These are phyloP conservation scores for Rheum nobile DNA, from an alignment of 148 eudicot species.

Conservation along the genomic window DNA sequence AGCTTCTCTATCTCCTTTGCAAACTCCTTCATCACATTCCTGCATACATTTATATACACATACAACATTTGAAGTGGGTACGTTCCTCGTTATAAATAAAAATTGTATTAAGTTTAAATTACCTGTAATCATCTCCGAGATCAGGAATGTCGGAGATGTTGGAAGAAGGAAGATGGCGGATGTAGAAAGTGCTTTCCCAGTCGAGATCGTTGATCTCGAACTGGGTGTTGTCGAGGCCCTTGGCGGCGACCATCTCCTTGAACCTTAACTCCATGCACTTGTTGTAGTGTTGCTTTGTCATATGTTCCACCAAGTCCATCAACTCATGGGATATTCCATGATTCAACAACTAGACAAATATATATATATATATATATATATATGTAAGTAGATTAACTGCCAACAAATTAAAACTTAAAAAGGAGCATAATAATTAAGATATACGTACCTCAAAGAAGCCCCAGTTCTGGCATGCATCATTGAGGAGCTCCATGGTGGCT, in stretches of 20 bases:
- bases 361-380: no score
- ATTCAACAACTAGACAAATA: slow-evolving; percentile 30
- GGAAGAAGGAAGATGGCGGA: slow-evolving; percentile 62
- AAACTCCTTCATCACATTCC: slow-evolving; percentile 76
- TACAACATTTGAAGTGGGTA: not conserved
- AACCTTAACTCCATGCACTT: slow-evolving; percentile 56
- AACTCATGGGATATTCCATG: slow-evolving; percentile 42
- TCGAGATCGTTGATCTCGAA: slow-evolving; percentile 57
- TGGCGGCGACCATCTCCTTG: slow-evolving; percentile 66
- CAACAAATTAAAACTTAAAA: not conserved
- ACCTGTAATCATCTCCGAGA: slow-evolving; percentile 61
- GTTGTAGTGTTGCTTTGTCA: slow-evolving; percentile 60
- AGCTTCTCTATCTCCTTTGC: slow-evolving; percentile 54
- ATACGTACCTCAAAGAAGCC: slow-evolving; percentile 53
- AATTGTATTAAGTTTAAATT: not conserved
- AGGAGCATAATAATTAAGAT: not conserved
- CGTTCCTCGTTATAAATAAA: not conserved
- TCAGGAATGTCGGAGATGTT: slow-evolving; percentile 67
- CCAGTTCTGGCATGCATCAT: slow-evolving; percentile 72
- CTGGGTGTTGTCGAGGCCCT: slow-evolving; percentile 55
- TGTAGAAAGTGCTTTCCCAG: slow-evolving; percentile 88
- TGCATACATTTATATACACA: slow-evolving; percentile 8
- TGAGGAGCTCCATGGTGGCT: slow-evolving; percentile 33
- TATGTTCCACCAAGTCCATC: slow-evolving; percentile 54
- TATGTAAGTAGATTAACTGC: not conserved